Percentiles rank a stretch among this genome's conserved stretches.
phyloP scores from a whole-genome alignment of 1,284 basidiomycete genomes.

The Trametes versicolor region DNA sequence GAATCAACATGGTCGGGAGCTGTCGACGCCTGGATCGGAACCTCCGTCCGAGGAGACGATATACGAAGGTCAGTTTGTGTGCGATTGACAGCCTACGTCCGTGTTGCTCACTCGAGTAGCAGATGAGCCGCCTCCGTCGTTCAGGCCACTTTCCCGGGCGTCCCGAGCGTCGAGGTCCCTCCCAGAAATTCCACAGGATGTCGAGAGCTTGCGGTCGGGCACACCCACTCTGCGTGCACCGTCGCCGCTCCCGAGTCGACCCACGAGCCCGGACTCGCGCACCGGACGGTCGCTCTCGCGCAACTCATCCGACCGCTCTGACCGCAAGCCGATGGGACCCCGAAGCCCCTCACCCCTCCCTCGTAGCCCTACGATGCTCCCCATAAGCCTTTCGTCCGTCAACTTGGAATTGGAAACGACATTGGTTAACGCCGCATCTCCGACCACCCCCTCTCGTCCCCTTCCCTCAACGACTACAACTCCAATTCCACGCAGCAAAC shows the following conservation, averaged over 20 bases:
- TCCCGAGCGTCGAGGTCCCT: conserved; percentile 46
- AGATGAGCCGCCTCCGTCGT: conserved; percentile 69
- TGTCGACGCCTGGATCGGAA: conserved; percentile 52
- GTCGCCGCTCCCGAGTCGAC: conserved; percentile 26
- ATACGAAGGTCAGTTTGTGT: conserved; percentile 67
- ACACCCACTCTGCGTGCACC: conserved; percentile 32
- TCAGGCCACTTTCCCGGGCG: conserved; percentile 63
- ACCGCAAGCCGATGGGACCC: conserved; percentile 68
- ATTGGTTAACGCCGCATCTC: conserved; percentile 43
- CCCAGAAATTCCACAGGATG: conserved; percentile 46
- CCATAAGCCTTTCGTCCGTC: conserved; percentile 47
- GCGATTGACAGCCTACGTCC: background rate
- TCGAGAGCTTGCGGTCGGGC: conserved; percentile 50
- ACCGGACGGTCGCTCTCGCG: conserved; percentile 53
- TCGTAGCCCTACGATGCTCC: conserved; percentile 36
- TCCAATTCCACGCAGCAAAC: conserved; percentile 72
- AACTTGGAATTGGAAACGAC: conserved; percentile 57
- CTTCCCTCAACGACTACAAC: conserved; percentile 47
- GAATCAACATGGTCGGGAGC: conserved; percentile 67
- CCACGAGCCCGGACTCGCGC: conserved; percentile 38
- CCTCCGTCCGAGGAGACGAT: conserved; percentile 68
- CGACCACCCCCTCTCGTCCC: conserved; percentile 42
- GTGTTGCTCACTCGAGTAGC: conserved; percentile 16
- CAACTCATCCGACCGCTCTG: conserved; percentile 55
- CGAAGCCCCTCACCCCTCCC: conserved; percentile 75